phyloP scores from a whole-genome alignment of 148 eudicot genomes.

The Camellia lanceoleosa region DNA sequence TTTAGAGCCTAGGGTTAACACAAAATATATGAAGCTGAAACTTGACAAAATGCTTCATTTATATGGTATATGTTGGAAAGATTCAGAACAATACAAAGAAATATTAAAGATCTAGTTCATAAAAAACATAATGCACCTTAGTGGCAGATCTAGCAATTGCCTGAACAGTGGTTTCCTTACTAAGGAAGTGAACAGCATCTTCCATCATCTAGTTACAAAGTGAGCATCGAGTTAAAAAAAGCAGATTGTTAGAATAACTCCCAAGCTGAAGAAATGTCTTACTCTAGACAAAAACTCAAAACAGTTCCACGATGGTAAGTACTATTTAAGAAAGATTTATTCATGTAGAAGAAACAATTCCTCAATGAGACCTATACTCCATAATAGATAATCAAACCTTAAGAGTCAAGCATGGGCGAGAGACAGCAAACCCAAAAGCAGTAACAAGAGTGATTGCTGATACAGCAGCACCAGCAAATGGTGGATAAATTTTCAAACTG shows the following conservation, averaged over 20 bases:
- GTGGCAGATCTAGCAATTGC: conserved; percentile 98
- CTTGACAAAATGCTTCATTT: no score
- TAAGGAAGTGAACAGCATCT: conserved; percentile 94
- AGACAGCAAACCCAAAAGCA: conserved; percentile 97
- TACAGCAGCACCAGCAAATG: conserved; percentile 98
- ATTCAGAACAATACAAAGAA: neutral
- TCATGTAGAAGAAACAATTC: conserved; percentile 1
- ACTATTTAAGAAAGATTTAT: neutral
- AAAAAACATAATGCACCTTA: conserved; percentile 48
- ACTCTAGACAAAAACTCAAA: neutral
- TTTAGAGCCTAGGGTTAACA: neutral
- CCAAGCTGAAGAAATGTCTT: neutral
- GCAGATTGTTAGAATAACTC: conserved; percentile 6
- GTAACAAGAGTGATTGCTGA: conserved; percentile 98
- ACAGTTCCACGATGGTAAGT: neutral
- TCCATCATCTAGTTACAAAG: conserved; percentile 78
- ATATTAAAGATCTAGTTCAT: neutral
- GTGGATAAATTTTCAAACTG: conserved; percentile 90
- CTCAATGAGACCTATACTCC: neutral
- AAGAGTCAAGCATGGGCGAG: conserved; percentile 94
- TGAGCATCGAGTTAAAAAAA: neutral
- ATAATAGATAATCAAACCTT: conserved; percentile 51
- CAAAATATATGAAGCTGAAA: neutral
- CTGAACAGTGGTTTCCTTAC: conserved; percentile 91
- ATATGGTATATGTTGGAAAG: neutral